These are phyloP conservation scores for Xylaria flabelliformis DNA, from an alignment of 495 filamentous ascomycete species.

Conservation along the genomic window DNA sequence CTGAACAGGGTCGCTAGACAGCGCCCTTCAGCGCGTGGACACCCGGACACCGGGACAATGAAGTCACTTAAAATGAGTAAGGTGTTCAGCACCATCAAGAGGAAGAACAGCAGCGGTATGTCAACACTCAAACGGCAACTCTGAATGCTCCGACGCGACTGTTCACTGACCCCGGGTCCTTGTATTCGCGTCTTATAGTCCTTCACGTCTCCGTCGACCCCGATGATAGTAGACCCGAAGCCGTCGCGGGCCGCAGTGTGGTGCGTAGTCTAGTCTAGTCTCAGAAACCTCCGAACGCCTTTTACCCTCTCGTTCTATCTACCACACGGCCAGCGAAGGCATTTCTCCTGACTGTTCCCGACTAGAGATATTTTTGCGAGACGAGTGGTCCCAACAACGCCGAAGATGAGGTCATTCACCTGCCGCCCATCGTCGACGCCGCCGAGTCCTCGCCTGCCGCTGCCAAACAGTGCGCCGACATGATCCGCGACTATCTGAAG, in stretches of 20 bases:
- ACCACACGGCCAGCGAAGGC: conserved; percentile 14
- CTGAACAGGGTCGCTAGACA: not conserved
- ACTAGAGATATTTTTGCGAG: conserved; percentile 74
- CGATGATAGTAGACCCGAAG: conserved; percentile 61
- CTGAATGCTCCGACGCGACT: not conserved
- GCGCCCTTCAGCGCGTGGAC: not conserved
- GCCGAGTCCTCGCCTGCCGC: conserved; percentile 91
- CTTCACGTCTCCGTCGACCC: conserved; percentile 39
- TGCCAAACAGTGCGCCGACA: conserved; percentile 74
- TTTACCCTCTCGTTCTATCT: not conserved
- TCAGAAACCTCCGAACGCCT: conserved; percentile 12
- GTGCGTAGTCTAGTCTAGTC: conserved; percentile 41
- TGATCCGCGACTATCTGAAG: conserved; percentile 82
- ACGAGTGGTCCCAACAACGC: conserved; percentile 68
- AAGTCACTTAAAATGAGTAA: conserved; percentile 61
- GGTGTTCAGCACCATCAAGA: conserved; percentile 61
- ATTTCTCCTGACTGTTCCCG: conserved; percentile 19
- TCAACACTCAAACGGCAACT: conserved; percentile 16
- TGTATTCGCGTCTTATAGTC: conserved; percentile 12
- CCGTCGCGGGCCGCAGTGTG: conserved; percentile 60
- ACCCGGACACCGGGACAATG: conserved; percentile 39
- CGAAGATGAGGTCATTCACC: conserved; percentile 88
- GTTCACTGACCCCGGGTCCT: conserved; percentile 17
- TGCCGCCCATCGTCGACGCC: conserved; percentile 93
- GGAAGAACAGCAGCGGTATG: conserved; percentile 47